A percentile compares a stretch with the other conserved stretches of the same genome.
phyloP scores from a whole-genome alignment of 495 filamentous ascomycete species.

The Lophiostoma macrostomum region DNA sequence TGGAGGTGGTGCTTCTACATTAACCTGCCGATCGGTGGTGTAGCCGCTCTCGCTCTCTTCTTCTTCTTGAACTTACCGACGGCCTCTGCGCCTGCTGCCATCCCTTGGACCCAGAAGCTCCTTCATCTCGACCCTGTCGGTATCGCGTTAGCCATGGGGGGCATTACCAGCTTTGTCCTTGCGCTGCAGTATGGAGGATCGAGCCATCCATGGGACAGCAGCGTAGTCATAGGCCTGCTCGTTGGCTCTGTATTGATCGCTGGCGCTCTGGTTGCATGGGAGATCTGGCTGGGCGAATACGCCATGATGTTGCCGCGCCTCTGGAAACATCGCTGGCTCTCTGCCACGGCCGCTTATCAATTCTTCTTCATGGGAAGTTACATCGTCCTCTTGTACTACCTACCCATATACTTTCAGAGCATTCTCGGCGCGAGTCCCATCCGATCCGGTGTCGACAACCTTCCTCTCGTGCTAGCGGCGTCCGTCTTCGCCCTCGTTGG shows the following conservation, averaged over 20 bases:
- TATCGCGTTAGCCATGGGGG: slow-evolving; percentile 24
- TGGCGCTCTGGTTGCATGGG: slow-evolving; percentile 13
- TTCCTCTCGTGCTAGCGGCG: slow-evolving; percentile 36
- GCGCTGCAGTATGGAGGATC: slow-evolving; percentile 36
- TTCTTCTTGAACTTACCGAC: slow-evolving; percentile 43
- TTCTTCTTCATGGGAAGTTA: slow-evolving; percentile 26
- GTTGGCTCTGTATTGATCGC: slow-evolving; percentile 40
- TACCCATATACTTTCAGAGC: slow-evolving; percentile 40
- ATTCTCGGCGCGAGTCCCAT: slow-evolving; percentile 20
- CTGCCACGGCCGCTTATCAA: not conserved
- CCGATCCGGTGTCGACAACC: slow-evolving; percentile 32
- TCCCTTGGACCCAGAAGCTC: slow-evolving; percentile 30
- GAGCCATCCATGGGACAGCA: slow-evolving; percentile 34
- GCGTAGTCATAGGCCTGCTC: slow-evolving; percentile 47
- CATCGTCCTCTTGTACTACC: slow-evolving; percentile 33
- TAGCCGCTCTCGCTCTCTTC: slow-evolving; percentile 41
- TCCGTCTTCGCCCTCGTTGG: slow-evolving; percentile 37
- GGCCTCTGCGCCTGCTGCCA: slow-evolving; percentile 26
- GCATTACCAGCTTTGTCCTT: slow-evolving; percentile 28
- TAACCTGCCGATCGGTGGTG: slow-evolving; percentile 52
- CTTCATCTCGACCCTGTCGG: slow-evolving; percentile 35
- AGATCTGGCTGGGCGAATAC: slow-evolving; percentile 23
- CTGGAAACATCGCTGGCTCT: slow-evolving; percentile 13
- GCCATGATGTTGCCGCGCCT: slow-evolving; percentile 28
- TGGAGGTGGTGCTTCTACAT: slow-evolving; percentile 66